Base-by-base conservation (phyloP, 345 rosid genomes). In the Excoecaria cochinchinensis region DNA sequence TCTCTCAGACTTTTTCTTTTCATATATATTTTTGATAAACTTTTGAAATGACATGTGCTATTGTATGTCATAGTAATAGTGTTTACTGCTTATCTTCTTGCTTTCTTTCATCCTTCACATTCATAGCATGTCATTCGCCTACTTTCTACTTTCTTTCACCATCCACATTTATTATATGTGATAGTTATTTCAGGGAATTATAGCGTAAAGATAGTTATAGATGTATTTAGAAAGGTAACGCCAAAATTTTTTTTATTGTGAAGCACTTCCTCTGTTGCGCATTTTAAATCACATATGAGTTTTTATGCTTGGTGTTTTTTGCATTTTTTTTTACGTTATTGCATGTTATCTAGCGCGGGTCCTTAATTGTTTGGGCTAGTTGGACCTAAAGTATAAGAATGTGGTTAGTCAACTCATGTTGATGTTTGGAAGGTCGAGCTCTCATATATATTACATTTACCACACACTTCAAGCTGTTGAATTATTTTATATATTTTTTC, bases 1-100 rank as follows among this genome's bases (percentile, higher is more conserved):
- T 2, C 42, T 50, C 52, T 25, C 48, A 64, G 25, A 21, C n/a
- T 61, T 70, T 62, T 10, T 57, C 15, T 40, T 71, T 31, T 71
- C 44, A 36, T 16, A 1, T 60, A 3, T 17, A 48, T 24, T 19
- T 46, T 25, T 74, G 10, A 13, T 44, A 22, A 48, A 42, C 19
- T 13, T 71, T 60, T 57, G 4, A 71, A 71, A 15, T 4, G 24
- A 25, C 14, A 36, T 24, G n/a, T 75, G 66, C 19, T 74, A 55
- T 38, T 74, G 66, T 52, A 21, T 10, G 21, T 31, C 9, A 56
- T 17, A 55, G 7, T 25, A 51, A 52, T 4, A 14, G 2, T 31
- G 24, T 31, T 52, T 14, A 8, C 8, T 52, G 46, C 60, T 47
- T 12, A 50, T 69, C n/a, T 65, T 13, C 21, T 48, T 12, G 12